Conservation (phyloP, 495 filamentous ascomycete species). For the Annulohypoxylon moriforme region DNA sequence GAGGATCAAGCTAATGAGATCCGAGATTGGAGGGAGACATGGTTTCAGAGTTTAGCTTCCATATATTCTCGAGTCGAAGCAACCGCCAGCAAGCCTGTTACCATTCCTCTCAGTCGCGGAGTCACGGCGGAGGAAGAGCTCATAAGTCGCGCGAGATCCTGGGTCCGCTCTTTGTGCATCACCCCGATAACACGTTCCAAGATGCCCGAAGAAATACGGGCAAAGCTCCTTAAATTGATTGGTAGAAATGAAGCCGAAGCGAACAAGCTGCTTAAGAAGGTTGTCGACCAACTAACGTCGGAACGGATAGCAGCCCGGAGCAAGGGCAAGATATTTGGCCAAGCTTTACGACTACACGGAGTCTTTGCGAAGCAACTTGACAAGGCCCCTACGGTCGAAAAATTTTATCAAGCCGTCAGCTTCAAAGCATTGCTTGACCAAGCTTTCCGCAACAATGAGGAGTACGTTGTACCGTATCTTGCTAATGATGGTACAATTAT, state of each 20-base stretch:
- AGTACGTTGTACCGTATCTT: conserved; percentile 54
- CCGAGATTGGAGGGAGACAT: conserved; percentile 61
- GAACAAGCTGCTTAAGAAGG: conserved; percentile 61
- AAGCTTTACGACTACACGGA: conserved; percentile 68
- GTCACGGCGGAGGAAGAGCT: conserved; percentile 19
- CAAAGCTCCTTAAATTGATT: conserved; percentile 52
- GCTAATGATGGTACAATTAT: conserved; percentile 75
- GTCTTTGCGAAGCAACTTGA: conserved; percentile 62
- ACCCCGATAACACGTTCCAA: conserved; percentile 51
- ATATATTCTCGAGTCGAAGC: conserved; percentile 60
- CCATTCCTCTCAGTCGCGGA: conserved; percentile 30
- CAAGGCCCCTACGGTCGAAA: conserved; percentile 57
- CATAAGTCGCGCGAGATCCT: conserved; percentile 45
- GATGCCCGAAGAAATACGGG: conserved; percentile 49
- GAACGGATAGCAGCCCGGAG: conserved; percentile 69
- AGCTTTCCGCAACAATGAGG: conserved; percentile 56
- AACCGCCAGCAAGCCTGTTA: conserved; percentile 45
- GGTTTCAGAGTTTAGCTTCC: conserved; percentile 54
- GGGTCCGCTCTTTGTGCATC: conserved; percentile 51
- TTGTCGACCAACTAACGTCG: conserved; percentile 66
- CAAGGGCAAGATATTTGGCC: conserved; percentile 65
- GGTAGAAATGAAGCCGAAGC: conserved; percentile 50
- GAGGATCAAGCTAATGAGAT: conserved; percentile 49
- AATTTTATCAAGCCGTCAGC: conserved; percentile 63
- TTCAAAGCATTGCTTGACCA: conserved; percentile 72